Conservation (phyloP, 805 yeast species). For the Wickerhamiella australiensis region DNA sequence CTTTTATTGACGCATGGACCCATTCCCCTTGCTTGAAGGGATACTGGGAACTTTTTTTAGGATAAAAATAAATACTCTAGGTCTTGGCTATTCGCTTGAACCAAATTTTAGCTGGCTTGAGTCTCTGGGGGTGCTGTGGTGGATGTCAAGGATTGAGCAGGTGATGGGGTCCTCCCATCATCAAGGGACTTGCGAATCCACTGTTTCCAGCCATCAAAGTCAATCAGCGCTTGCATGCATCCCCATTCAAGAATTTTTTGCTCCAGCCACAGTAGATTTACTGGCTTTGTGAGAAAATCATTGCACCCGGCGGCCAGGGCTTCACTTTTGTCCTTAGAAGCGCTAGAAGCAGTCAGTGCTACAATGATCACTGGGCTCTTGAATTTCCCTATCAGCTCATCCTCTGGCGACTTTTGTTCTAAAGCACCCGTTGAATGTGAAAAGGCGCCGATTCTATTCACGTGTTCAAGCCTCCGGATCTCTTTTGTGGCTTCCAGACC, state of each 20-base stretch:
- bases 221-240: slow-evolving; percentile 95
- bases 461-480: slow-evolving; percentile 69
- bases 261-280: slow-evolving; percentile 83
- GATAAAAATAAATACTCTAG: slow-evolving; percentile 2
- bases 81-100: neutral
- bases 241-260: slow-evolving; percentile 93
- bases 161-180: neutral
- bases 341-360: slow-evolving; percentile 86
- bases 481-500: slow-evolving; percentile 93
- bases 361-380: slow-evolving; percentile 95
- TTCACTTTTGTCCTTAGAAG: slow-evolving; percentile 71
- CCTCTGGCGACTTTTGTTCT: slow-evolving; percentile 32
- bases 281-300: slow-evolving; percentile 92
- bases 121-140: neutral
- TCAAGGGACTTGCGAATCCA: slow-evolving; percentile 24
- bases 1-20: neutral
- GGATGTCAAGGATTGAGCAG: neutral
- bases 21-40: too few species aligned
- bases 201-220: slow-evolving; percentile 76
- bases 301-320: slow-evolving; percentile 97
- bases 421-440: slow-evolving; percentile 39
- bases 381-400: slow-evolving; percentile 32
- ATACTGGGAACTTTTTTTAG: neutral
- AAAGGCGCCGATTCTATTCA: slow-evolving; percentile 63
- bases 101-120: neutral